phyloP scores from a whole-genome alignment of 345 rosid genomes.

The Mallotus nudiflorus region DNA sequence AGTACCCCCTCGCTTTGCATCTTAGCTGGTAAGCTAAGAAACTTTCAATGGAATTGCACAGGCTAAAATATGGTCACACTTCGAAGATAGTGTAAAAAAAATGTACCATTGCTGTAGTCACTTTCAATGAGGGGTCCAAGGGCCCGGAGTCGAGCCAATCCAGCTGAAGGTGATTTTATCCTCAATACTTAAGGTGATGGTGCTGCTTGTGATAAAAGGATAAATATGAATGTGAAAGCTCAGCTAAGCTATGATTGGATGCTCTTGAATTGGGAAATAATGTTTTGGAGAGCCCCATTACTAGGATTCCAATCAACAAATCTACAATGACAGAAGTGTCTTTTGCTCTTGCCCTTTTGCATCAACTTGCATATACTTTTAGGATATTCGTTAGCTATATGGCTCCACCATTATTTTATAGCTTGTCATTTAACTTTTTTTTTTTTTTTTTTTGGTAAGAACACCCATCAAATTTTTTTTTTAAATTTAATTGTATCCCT shows the following conservation, averaged over 20 bases:
- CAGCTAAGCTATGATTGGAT: slow-evolving; percentile 10
- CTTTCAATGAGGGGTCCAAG: slow-evolving; percentile 7
- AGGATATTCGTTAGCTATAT: slow-evolving; percentile 25
- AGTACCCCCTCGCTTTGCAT: slow-evolving; percentile 44
- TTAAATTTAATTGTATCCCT: background rate
- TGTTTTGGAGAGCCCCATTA: slow-evolving; percentile 29
- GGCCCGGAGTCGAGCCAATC: slow-evolving; percentile 3
- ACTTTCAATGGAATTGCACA: background rate
- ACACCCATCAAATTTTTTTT: slow-evolving; percentile 9
- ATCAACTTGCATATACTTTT: slow-evolving; percentile 21
- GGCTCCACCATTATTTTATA: slow-evolving; percentile 10
- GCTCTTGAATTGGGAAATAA: background rate
- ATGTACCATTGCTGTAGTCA: slow-evolving; percentile 15
- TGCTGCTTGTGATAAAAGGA: no score
- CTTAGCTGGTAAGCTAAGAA: slow-evolving; percentile 11
- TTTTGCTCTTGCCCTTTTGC: slow-evolving; percentile 9
- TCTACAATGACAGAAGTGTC: slow-evolving; percentile 29
- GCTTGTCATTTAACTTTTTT: background rate
- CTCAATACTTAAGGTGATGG: slow-evolving; percentile 9
- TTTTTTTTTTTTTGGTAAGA: background rate
- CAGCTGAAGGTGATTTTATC: slow-evolving; percentile 1
- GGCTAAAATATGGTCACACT: background rate
- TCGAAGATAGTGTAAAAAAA: background rate
- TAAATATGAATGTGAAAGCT: slow-evolving; percentile 16
- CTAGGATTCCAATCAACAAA: slow-evolving; percentile 32